Conservation (phyloP, 352 stramenopile species). For the Globisporangium irregulare region DNA sequence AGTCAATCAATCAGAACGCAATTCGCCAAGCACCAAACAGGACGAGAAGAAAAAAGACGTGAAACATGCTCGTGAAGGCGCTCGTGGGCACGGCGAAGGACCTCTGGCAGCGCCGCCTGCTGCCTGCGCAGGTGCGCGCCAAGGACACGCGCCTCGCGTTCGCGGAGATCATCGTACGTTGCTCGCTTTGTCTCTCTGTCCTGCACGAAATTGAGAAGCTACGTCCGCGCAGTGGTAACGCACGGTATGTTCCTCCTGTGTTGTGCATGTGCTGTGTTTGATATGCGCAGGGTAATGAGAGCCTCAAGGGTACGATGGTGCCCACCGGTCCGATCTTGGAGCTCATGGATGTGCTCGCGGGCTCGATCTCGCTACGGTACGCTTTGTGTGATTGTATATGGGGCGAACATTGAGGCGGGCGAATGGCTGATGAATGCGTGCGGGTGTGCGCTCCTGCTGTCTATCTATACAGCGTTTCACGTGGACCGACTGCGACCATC, state of each 20-base stretch:
- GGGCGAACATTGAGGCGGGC: neutral
- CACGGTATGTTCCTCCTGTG: neutral
- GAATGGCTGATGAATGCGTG: neutral
- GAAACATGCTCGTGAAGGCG: constrained; percentile 39
- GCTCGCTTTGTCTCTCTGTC: neutral
- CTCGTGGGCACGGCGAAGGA: constrained; percentile 39
- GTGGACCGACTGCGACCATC: constrained; percentile 42
- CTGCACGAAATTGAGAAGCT: neutral
- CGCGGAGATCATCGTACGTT: constrained; percentile 53
- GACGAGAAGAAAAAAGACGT: neutral
- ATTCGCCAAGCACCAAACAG: neutral
- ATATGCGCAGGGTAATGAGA: constrained; percentile 39
- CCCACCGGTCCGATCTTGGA: constrained; percentile 47
- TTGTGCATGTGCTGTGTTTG: neutral
- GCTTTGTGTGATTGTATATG: neutral
- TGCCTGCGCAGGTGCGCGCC: constrained; percentile 41
- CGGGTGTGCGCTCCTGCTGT: neutral
- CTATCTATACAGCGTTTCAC: constrained; percentile 20
- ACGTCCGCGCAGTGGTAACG: neutral
- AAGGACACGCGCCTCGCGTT: constrained; percentile 54
- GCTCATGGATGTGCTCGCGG: constrained; percentile 54
- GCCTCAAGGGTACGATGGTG: constrained; percentile 41
- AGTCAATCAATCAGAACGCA: neutral
- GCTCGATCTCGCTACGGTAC: constrained; percentile 34
- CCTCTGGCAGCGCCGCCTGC: constrained; percentile 38